Evolutionary conservation across 2,329 filamentous ascomycete species (phyloP), one percentile per base, ranked within the genome.

Genomic region (Arachnopeziza araneosa): DNA sequence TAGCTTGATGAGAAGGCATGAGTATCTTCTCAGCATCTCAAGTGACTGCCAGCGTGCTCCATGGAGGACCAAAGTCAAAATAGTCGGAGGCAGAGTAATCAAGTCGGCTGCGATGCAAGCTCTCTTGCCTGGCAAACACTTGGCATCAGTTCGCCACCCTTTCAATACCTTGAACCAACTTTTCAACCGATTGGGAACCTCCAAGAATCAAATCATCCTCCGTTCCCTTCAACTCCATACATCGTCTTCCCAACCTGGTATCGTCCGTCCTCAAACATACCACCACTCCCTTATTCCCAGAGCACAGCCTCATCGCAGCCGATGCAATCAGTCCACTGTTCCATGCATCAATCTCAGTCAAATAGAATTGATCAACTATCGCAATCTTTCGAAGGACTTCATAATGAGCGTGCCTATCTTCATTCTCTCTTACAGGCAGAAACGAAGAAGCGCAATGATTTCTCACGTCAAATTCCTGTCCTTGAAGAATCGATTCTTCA

Each of bases 401-500:
- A 60, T 53, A 50, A 48, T 8, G 58, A 60, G 32, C 50, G 32
- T n/a, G 17, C 49, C 10, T 60, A 60, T 24, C 58, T 60, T 7
- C n/a, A 56, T 12, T 36, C 49, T 23, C 56, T 50, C 17, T 36
- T 60, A 8, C 54, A 60, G 22, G 24, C n/a, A 12, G 53, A 60
- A 52, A 44, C 19, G 14, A 23, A 52, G 22, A 44, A 26, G 17
- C 26, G 30, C 21, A 50, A 3, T 8, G 26, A 56, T 6, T 36
- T 60, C n/a, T 19, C 22, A n/a, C 24, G n/a, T 3, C 56, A 54
- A 24, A 60, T 56, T 7, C 19, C 54, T 17, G 1, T 21, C 8
- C 79, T 30, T 66, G 68, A 10, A 70, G 23, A 24, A 14, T 44
- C 17, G 24, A 54, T n/a, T 24, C 55, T 44, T 19, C 24, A 17